phyloP scores from a whole-genome alignment of 2,329 filamentous ascomycete species.

The Claviceps fusiformis region DNA sequence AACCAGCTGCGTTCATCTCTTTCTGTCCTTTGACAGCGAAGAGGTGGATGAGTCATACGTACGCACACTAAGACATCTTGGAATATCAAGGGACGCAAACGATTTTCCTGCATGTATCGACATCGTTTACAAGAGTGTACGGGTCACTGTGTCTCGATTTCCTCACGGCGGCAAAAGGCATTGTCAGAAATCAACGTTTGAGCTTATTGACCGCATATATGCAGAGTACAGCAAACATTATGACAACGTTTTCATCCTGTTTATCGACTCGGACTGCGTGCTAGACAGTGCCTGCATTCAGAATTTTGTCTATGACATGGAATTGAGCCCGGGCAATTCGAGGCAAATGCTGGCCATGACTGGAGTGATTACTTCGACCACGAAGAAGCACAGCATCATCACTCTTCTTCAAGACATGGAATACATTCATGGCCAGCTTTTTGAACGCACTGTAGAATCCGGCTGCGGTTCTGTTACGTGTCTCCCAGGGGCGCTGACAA shows the following conservation, averaged over 20 bases:
- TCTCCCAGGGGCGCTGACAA: slow-evolving; percentile 86
- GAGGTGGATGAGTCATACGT: slow-evolving; percentile 80
- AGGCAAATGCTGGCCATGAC: slow-evolving; percentile 96
- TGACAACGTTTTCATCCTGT: slow-evolving; percentile 88
- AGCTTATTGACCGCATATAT: slow-evolving; percentile 87
- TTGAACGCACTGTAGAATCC: slow-evolving; percentile 90
- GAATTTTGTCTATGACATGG: slow-evolving; percentile 98
- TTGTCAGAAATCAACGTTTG: slow-evolving; percentile 87
- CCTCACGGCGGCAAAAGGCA: slow-evolving; percentile 86
- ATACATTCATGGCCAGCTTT: slow-evolving; percentile 92
- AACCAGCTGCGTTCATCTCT: slow-evolving; percentile 81
- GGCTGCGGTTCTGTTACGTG: slow-evolving; percentile 90
- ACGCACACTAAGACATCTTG: slow-evolving; percentile 71
- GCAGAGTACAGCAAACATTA: slow-evolving; percentile 72
- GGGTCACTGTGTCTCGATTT: slow-evolving; percentile 85
- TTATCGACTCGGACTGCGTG: slow-evolving; percentile 96
- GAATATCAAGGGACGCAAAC: slow-evolving; percentile 63
- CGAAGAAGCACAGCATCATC: slow-evolving; percentile 73
- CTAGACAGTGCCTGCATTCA: slow-evolving; percentile 83
- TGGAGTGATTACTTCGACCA: slow-evolving; percentile 90
- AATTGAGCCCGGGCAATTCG: slow-evolving; percentile 83
- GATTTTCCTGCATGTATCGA: slow-evolving; percentile 84
- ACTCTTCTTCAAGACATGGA: slow-evolving; percentile 96
- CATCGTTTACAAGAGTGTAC: slow-evolving; percentile 65
- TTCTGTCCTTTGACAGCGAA: slow-evolving; percentile 88